Conservation (phyloP, 2,329 filamentous ascomycete genomes). For the Cladosporium halotolerans region DNA sequence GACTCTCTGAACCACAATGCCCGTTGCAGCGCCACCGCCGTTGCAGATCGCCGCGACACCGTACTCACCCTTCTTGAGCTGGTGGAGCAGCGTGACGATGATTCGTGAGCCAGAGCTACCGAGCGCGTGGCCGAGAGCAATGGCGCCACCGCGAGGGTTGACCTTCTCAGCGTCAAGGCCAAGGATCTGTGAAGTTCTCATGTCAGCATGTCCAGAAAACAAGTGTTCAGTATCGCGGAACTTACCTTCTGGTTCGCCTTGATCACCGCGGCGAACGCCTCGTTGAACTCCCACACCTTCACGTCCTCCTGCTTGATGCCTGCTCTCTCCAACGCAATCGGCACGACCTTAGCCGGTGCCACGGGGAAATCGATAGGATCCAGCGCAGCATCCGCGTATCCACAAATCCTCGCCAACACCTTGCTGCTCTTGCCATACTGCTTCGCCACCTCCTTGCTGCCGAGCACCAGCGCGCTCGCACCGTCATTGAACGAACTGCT, state of each 20-base stretch:
- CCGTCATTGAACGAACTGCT: constrained; percentile 93
- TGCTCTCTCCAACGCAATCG: constrained; percentile 78
- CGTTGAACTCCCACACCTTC: constrained; percentile 96
- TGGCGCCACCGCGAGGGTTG: constrained; percentile 84
- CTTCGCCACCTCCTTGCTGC: constrained; percentile 71
- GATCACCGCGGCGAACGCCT: constrained; percentile 93
- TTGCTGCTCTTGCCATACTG: constrained; percentile 71
- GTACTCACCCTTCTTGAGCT: constrained; percentile 86
- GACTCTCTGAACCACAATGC: constrained; percentile 76
- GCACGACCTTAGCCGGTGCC: constrained; percentile 86
- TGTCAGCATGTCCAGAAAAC: not conserved
- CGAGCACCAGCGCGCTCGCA: constrained; percentile 81
- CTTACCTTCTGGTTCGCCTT: constrained; percentile 82
- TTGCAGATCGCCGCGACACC: constrained; percentile 96
- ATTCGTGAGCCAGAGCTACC: constrained; percentile 92
- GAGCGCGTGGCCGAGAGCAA: constrained; percentile 83
- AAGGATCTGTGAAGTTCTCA: constrained; percentile 54
- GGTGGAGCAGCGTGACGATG: constrained; percentile 81
- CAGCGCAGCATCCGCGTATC: constrained; percentile 82
- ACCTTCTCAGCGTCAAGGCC: constrained; percentile 73
- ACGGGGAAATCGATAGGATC: constrained; percentile 92
- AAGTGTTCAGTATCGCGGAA: not conserved
- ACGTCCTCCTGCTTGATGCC: constrained; percentile 90
- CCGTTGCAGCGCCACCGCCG: constrained; percentile 85
- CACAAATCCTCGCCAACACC: constrained; percentile 79